phyloP scores from a whole-genome alignment of 2,329 filamentous ascomycete species.

The Diaporthe amygdali region DNA sequence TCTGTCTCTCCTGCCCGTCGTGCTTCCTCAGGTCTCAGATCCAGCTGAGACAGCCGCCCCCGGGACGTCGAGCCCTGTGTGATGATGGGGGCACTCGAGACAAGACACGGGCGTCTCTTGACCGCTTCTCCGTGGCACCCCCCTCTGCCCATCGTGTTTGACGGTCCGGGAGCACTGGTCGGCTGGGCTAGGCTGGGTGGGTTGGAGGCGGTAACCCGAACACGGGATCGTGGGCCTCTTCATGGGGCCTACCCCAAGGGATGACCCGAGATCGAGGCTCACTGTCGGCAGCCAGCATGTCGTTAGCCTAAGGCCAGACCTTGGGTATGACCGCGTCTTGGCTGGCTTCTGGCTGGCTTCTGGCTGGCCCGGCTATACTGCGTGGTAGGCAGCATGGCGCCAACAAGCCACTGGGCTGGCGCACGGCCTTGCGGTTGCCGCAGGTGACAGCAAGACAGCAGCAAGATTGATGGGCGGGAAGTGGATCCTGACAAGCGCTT shows the following conservation, averaged over 20 bases:
- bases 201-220: conserved; percentile 10
- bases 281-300: neutral
- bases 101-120: conserved; percentile 11
- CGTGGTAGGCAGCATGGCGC: neutral
- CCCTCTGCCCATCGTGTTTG: neutral
- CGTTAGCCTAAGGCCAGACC: neutral
- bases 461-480: conserved; percentile 15
- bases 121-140: conserved; percentile 12
- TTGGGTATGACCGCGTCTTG: neutral
- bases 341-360: neutral
- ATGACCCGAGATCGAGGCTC: neutral
- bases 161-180: neutral
- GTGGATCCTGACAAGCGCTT: conserved; percentile 10
- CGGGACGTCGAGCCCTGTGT: neutral
- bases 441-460: conserved; percentile 10
- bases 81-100: neutral
- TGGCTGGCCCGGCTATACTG: neutral
- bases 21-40: conserved; percentile 19
- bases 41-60: conserved; percentile 9
- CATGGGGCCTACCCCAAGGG: neutral
- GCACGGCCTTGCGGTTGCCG: neutral
- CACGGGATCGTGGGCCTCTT: neutral
- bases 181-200: neutral
- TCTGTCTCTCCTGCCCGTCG: neutral
- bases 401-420: conserved; percentile 1